These are phyloP conservation scores for Histomonas meleagridis DNA, from an alignment of 208 protist genomes.

Conservation along the genomic window DNA sequence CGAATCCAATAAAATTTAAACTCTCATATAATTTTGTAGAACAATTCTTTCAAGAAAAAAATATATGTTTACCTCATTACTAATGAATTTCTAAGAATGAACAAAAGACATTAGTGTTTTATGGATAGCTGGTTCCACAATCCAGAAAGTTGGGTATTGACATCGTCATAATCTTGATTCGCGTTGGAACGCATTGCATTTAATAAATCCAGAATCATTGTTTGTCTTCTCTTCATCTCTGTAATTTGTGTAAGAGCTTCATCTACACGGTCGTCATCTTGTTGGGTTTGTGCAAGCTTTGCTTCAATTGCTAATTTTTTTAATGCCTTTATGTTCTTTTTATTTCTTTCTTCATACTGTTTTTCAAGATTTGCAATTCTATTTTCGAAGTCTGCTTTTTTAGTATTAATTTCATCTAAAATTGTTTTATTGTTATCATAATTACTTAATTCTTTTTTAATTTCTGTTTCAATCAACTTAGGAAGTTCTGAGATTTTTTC, in stretches of 20 bases:
- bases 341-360: not conserved
- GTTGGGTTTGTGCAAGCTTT: not conserved
- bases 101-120: too few species aligned
- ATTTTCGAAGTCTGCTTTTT: not conserved
- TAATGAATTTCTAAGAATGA: too few species aligned
- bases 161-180: not conserved
- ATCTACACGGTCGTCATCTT: not conserved
- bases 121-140: not conserved
- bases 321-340: not conserved
- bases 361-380: not conserved
- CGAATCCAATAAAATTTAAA: too few species aligned
- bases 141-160: not conserved
- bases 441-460: not conserved
- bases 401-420: not conserved
- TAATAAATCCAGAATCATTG: not conserved
- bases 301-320: not conserved
- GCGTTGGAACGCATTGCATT: not conserved
- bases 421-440: not conserved
- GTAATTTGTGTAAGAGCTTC: not conserved
- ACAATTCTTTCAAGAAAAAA: too few species aligned
- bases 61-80: too few species aligned
- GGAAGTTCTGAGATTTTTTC: not conserved
- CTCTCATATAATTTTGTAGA: too few species aligned
- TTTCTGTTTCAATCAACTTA: not conserved
- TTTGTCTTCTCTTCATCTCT: constrained; percentile 20